A percentile compares a stretch with the other conserved stretches of the same genome.
These are phyloP conservation scores for Fusarium dlaminii DNA, from an alignment of 2,329 filamentous ascomycete species.

Conservation along the genomic window DNA sequence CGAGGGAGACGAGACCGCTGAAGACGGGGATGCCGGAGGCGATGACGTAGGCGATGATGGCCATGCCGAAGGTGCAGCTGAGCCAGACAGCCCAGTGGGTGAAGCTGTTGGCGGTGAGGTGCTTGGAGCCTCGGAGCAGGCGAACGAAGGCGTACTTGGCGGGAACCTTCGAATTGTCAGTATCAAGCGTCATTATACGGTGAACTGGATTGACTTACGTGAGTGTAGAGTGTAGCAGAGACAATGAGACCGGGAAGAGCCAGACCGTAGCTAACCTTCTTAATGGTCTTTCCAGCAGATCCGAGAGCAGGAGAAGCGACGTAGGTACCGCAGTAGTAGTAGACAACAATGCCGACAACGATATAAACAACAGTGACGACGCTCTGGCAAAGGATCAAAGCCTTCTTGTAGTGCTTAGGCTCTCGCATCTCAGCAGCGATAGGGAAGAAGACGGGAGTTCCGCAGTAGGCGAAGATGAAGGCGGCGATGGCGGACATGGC, in stretches of 20 bases:
- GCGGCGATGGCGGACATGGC: conserved; percentile 47
- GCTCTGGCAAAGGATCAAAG: conserved; percentile 41
- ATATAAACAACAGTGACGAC: conserved; percentile 47
- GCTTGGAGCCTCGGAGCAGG: conserved; percentile 45
- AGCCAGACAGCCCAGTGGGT: conserved; percentile 47
- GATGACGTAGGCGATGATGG: conserved; percentile 44
- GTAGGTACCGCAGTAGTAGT: conserved; percentile 58
- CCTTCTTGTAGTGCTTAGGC: conserved; percentile 42
- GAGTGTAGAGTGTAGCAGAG: conserved; percentile 40
- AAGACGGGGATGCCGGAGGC: conserved; percentile 41
- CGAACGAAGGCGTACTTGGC: conserved; percentile 32
- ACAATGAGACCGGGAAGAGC: conserved; percentile 45
- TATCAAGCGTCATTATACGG: rapidly evolving
- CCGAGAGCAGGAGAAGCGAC: conserved; percentile 60
- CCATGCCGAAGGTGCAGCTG: conserved; percentile 40
- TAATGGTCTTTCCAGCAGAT: conserved; percentile 53
- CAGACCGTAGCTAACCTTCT: conserved; percentile 56
- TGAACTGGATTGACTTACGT: conserved; percentile 20
- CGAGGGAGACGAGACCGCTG: conserved; percentile 41
- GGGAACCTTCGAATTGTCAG: conserved; percentile 1
- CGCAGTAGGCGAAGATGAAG: conserved; percentile 51
- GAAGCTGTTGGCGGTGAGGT: conserved; percentile 42
- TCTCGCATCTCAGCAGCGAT: conserved; percentile 49
- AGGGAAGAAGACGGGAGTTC: conserved; percentile 49
- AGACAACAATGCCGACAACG: conserved; percentile 52